phyloP scores from a whole-genome alignment of 2,329 filamentous ascomycete species.

The Diaporthe aspalathi region DNA sequence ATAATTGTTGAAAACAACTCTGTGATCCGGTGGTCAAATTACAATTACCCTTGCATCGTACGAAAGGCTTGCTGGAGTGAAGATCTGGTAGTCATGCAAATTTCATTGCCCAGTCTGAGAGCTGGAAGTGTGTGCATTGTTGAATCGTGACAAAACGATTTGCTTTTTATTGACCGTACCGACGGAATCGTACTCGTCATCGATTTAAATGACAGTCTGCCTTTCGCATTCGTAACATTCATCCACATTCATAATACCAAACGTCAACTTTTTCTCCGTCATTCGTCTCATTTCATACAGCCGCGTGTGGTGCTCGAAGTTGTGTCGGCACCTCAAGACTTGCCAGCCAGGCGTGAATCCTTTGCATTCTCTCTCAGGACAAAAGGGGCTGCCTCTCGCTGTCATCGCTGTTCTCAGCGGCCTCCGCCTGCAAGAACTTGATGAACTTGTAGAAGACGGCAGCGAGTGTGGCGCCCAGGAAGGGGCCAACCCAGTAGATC shows the following conservation, averaged over 20 bases:
- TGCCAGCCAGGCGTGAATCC: neutral
- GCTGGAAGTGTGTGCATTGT: too few relatives aligned
- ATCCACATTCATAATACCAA: neutral
- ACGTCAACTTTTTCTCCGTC: neutral
- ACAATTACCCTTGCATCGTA: too few relatives aligned
- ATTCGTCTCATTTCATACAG: neutral
- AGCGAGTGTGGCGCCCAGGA: slow-evolving; percentile 45
- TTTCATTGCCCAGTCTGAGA: too few relatives aligned
- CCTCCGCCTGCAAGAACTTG: slow-evolving; percentile 54
- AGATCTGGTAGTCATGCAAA: too few relatives aligned
- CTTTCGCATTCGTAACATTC: neutral
- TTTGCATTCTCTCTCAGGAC: neutral
- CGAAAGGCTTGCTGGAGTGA: too few relatives aligned
- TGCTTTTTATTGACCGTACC: too few relatives aligned
- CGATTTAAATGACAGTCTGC: neutral
- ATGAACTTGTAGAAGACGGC: slow-evolving; percentile 57
- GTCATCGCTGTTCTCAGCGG: slow-evolving; percentile 29
- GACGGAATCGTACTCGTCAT: too few relatives aligned
- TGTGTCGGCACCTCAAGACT: neutral
- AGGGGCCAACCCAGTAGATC: slow-evolving; percentile 65
- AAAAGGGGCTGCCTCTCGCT: slow-evolving; percentile 35
- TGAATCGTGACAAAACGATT: too few relatives aligned
- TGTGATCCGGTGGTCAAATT: too few relatives aligned
- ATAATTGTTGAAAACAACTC: too few relatives aligned
- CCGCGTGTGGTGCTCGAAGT: neutral